A percentile compares a stretch with the other conserved stretches of the same genome.
Evolutionary conservation across 192 early-diverging fungal genomes (phyloP).

Genomic region (Backusella parvicylindrica): DNA sequence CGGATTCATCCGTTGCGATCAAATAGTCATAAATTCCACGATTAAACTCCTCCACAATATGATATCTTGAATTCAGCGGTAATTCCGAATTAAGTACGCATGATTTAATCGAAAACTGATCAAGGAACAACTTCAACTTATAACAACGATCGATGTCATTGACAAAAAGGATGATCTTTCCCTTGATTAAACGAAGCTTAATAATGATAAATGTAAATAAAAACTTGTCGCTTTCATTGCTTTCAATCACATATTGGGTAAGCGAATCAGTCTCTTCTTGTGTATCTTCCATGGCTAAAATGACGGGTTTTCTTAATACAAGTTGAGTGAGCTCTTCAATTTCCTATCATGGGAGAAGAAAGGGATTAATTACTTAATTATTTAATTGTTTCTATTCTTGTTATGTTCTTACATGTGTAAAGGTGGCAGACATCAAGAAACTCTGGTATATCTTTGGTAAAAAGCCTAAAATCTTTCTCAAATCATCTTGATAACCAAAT

Average conservation of each 20-base stretch:
- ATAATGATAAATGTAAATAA: constrained; percentile 84
- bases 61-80: constrained; percentile 87
- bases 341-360: constrained; percentile 45
- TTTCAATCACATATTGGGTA: constrained; percentile 73
- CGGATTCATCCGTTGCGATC: constrained; percentile 92
- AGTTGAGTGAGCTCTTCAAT: constrained; percentile 83
- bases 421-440: constrained; percentile 92
- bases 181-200: constrained; percentile 85
- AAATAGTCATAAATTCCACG: constrained; percentile 93
- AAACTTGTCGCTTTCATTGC: constrained; percentile 84
- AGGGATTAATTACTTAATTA: not conserved
- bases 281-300: constrained; percentile 84
- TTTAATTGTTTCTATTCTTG: not conserved
- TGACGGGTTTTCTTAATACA: constrained; percentile 75
- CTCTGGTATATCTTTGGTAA: constrained; percentile 89
- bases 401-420: constrained; percentile 52
- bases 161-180: constrained; percentile 94
- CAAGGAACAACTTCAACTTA: constrained; percentile 88
- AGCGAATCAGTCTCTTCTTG: constrained; percentile 60
- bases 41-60: constrained; percentile 97
- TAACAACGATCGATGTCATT: constrained; percentile 95
- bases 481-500: constrained; percentile 91
- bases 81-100: constrained; percentile 95
- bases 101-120: constrained; percentile 91
- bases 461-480: constrained; percentile 67